These are phyloP conservation scores for Xylaria sp. DNA, from an alignment of 2,329 filamentous ascomycete genomes.

Conservation along the genomic window DNA sequence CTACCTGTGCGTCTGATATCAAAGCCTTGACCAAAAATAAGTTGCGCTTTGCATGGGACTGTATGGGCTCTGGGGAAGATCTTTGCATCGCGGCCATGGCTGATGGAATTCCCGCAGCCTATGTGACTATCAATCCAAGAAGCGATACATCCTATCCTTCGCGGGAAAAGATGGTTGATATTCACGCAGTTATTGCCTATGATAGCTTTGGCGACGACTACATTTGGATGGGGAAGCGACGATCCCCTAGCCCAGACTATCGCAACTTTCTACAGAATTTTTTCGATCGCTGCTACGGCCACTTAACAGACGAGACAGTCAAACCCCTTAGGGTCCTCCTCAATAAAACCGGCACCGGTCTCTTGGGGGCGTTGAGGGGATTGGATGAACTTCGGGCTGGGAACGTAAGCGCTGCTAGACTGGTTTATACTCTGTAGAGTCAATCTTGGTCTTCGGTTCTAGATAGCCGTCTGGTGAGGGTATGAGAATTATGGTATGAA, in stretches of 20 bases:
- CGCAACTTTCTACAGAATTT: too few relatives aligned
- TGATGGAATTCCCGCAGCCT: neutral
- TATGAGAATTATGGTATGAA: too few relatives aligned
- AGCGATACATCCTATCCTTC: too few relatives aligned
- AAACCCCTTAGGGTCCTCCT: constrained; percentile 43
- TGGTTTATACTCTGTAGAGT: constrained; percentile 49
- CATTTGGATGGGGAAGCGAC: constrained; percentile 19
- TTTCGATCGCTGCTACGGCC: too few relatives aligned
- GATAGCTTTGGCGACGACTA: constrained; percentile 50
- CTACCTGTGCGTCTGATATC: constrained; percentile 9
- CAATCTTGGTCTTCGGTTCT: too few relatives aligned
- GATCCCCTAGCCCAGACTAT: too few relatives aligned
- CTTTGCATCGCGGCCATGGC: constrained; percentile 21
- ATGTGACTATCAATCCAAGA: constrained; percentile 8
- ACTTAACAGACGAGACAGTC: constrained; percentile 44
- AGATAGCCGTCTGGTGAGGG: too few relatives aligned
- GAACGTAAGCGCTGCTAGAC: constrained; percentile 49
- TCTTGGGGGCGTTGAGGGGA: constrained; percentile 44
- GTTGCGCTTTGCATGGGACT: constrained; percentile 44
- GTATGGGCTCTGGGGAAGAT: constrained; percentile 34
- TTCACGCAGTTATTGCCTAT: too few relatives aligned
- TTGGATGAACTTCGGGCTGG: constrained; percentile 40
- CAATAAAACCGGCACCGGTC: constrained; percentile 37
- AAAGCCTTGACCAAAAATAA: constrained; percentile 17
- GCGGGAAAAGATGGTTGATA: too few relatives aligned